Percentiles rank a stretch among this genome's conserved stretches.
phyloP scores from a whole-genome alignment of 805 yeast genomes.

The Ogataea philodendri region DNA sequence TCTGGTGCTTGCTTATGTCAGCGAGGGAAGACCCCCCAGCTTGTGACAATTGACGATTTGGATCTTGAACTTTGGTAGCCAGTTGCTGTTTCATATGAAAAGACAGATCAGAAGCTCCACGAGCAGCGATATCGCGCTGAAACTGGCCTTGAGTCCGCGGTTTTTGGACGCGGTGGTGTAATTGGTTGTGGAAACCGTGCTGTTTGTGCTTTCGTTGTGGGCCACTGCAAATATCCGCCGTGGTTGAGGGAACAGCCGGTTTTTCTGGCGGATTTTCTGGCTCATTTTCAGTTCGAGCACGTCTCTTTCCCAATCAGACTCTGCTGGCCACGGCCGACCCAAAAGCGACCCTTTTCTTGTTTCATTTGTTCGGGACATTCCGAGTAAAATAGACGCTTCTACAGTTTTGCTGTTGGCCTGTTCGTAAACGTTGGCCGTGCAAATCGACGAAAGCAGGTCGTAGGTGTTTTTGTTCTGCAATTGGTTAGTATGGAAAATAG shows the following conservation, averaged over 20 bases:
- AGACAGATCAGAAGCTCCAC: too few species aligned
- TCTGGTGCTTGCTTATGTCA: too few species aligned
- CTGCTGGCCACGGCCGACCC: slow-evolving; percentile 22
- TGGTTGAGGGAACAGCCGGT: slow-evolving; percentile 6
- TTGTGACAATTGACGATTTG: too few species aligned
- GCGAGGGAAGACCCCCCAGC: too few species aligned
- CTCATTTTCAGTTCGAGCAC: slow-evolving; percentile 9
- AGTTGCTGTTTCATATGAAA: too few species aligned
- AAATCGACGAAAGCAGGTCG: slow-evolving; percentile 21
- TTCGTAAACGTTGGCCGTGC: slow-evolving; percentile 21
- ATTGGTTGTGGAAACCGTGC: too few species aligned
- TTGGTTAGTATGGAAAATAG: background rate
- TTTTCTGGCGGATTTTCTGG: slow-evolving; percentile 1
- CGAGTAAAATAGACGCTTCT: slow-evolving; percentile 6
- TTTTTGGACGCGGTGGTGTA: too few species aligned
- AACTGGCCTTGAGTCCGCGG: too few species aligned
- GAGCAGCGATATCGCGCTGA: too few species aligned
- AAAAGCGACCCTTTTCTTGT: slow-evolving; percentile 8
- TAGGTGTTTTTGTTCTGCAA: slow-evolving; percentile 22
- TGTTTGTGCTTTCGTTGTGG: too few species aligned
- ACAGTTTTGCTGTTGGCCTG: slow-evolving; percentile 9
- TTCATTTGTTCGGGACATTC: slow-evolving; percentile 5
- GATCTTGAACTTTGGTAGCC: too few species aligned
- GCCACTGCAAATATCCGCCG: slow-evolving; percentile 1
- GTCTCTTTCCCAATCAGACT: slow-evolving; percentile 24